phyloP scores from a whole-genome alignment of 176 grass and related monocot species.

The Alloteropsis semialata region DNA sequence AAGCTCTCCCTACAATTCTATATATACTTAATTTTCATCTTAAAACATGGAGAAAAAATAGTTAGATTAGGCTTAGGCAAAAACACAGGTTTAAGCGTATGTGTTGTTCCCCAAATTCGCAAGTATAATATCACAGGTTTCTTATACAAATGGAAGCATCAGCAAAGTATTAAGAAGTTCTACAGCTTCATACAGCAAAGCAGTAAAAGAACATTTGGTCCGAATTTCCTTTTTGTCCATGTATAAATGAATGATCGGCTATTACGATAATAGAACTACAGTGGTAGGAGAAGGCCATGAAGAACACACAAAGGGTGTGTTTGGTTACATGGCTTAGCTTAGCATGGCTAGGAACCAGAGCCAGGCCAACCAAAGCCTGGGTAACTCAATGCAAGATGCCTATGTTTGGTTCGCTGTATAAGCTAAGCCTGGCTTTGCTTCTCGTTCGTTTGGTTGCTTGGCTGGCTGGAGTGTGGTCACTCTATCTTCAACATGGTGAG shows the following conservation, averaged over 20 bases:
- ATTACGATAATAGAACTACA: slow-evolving; percentile 7
- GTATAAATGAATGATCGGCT: slow-evolving; percentile 14
- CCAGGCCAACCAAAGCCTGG: no score
- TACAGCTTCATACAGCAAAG: slow-evolving; percentile 1
- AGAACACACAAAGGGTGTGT: no score
- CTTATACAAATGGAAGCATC: neutral
- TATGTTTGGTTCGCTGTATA: no score
- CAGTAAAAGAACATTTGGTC: neutral
- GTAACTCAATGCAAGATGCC: no score
- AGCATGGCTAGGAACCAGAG: no score
- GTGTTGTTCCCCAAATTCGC: neutral
- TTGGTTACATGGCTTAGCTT: no score
- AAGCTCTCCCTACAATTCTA: neutral
- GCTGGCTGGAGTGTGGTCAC: no score
- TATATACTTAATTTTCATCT: neutral
- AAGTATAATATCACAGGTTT: neutral
- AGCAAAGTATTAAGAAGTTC: neutral
- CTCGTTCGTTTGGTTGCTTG: no score
- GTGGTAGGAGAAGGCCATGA: neutral
- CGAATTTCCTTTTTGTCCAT: neutral
- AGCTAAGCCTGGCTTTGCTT: no score
- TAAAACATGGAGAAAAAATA: neutral
- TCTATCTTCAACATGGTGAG: no score
- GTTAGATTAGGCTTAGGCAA: neutral
- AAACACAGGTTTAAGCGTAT: neutral